phyloP scores from a whole-genome alignment of 2,329 filamentous ascomycete species.

The Colletotrichum sp. region DNA sequence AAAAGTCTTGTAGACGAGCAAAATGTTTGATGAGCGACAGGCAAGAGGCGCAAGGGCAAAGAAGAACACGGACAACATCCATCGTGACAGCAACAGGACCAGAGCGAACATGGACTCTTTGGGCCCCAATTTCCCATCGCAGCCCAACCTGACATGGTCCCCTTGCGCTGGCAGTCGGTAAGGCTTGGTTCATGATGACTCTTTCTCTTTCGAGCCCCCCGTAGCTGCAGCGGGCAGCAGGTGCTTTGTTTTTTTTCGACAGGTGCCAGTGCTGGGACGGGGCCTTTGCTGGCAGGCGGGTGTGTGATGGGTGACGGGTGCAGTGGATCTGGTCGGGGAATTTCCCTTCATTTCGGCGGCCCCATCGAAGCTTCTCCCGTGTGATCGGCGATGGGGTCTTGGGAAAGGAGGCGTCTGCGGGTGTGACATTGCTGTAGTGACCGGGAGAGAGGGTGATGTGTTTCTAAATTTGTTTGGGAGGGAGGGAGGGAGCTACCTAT shows the following conservation, averaged over 20 bases:
- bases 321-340: conserved; percentile 11
- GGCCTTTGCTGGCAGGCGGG: background rate
- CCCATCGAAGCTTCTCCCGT: conserved; percentile 10
- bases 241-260: background rate
- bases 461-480: background rate
- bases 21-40: background rate
- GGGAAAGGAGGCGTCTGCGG: background rate
- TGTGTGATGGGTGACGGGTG: background rate
- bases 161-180: background rate
- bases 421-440: background rate
- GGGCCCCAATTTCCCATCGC: conserved; percentile 2
- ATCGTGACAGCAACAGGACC: background rate
- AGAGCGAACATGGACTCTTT: background rate
- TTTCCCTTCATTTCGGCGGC: background rate
- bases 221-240: background rate
- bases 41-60: background rate
- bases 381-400: background rate
- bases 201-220: background rate
- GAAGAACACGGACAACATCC: background rate
- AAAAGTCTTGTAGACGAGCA: background rate
- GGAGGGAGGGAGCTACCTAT: too few relatives aligned
- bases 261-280: background rate
- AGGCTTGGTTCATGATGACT: background rate
- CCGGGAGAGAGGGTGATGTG: background rate
- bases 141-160: conserved; percentile 11